Conservation (phyloP, 306 rosid genomes). For the Neltuma alba region DNA sequence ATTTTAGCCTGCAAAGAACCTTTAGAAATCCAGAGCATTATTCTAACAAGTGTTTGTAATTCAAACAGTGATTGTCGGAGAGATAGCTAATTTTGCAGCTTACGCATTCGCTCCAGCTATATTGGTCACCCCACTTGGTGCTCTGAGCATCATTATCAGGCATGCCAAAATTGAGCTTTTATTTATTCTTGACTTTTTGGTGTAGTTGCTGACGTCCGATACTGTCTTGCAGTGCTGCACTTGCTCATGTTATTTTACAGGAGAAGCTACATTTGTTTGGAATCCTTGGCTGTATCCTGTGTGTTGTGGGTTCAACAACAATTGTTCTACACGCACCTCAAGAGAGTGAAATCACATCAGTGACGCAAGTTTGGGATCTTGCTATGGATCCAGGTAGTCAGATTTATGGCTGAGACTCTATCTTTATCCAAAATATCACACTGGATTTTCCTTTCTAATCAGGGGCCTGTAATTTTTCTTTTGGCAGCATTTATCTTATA, state of each 20-base stretch:
- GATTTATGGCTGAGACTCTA: constrained; percentile 14
- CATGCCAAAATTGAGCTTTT: constrained; percentile 41
- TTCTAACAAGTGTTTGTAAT: constrained; percentile 43
- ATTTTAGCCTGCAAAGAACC: constrained; percentile 6
- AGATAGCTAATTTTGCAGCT: constrained; percentile 98
- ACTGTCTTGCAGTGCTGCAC: constrained; percentile 88
- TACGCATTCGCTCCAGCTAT: constrained; percentile 99
- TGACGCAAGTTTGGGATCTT: constrained; percentile 94
- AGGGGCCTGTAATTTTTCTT: constrained; percentile 32
- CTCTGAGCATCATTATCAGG: constrained; percentile 99
- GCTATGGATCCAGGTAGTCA: constrained; percentile 98
- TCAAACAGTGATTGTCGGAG: constrained; percentile 96
- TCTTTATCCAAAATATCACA: constrained; percentile 17
- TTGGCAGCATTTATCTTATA: constrained; percentile 84
- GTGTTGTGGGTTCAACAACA: constrained; percentile 98
- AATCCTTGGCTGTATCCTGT: constrained; percentile 88
- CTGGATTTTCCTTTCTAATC: constrained; percentile 28
- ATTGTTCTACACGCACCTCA: constrained; percentile 98
- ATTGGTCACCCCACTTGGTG: constrained; percentile 99
- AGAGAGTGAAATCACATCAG: constrained; percentile 90
- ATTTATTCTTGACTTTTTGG: constrained; percentile 31
- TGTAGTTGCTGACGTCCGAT: constrained; percentile 47
- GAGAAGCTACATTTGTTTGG: constrained; percentile 95
- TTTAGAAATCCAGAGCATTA: constrained; percentile 24
- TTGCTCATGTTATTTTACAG: constrained; percentile 89